These are phyloP conservation scores for Capronia coronata DNA, from an alignment of 2,329 filamentous ascomycete species.

Conservation along the genomic window DNA sequence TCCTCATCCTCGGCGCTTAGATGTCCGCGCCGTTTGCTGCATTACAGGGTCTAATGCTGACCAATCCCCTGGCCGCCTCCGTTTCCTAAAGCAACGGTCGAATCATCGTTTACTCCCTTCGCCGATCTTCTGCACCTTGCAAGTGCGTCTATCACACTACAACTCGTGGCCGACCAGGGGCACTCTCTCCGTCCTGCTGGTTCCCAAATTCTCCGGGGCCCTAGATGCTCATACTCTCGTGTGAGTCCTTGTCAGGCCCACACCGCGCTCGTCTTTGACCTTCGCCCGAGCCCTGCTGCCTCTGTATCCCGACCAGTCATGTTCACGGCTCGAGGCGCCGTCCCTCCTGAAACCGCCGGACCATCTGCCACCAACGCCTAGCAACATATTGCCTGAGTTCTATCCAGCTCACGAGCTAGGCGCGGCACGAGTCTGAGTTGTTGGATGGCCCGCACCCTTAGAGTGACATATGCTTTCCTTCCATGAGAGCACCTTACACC, in stretches of 20 bases:
- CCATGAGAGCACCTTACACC: background rate
- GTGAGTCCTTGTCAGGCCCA: background rate
- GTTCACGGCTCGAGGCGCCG: slow-evolving; percentile 19
- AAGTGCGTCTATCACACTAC: slow-evolving; percentile 10
- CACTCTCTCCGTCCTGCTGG: slow-evolving; percentile 17
- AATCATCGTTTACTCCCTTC: too few species aligned
- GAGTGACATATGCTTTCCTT: background rate
- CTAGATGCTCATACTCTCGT: background rate
- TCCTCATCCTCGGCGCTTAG: slow-evolving; percentile 23
- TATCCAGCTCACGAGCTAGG: slow-evolving; percentile 15
- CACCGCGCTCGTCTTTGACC: background rate
- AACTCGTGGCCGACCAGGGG: slow-evolving; percentile 20
- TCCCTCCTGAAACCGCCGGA: slow-evolving; percentile 21
- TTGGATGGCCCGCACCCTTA: background rate
- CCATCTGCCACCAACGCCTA: slow-evolving; percentile 14
- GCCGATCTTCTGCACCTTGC: slow-evolving; percentile 18
- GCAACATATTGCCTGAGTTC: slow-evolving; percentile 15
- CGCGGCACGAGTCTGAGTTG: slow-evolving; percentile 22
- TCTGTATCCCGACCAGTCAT: slow-evolving; percentile 15
- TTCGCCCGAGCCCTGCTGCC: background rate
- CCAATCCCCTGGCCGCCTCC: too few species aligned
- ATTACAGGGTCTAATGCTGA: too few species aligned
- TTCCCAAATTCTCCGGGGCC: slow-evolving; percentile 21
- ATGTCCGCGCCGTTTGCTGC: background rate
- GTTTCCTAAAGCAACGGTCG: too few species aligned